phyloP scores from a whole-genome alignment of 2,329 filamentous ascomycete species.

The Fusarium xylarioides region DNA sequence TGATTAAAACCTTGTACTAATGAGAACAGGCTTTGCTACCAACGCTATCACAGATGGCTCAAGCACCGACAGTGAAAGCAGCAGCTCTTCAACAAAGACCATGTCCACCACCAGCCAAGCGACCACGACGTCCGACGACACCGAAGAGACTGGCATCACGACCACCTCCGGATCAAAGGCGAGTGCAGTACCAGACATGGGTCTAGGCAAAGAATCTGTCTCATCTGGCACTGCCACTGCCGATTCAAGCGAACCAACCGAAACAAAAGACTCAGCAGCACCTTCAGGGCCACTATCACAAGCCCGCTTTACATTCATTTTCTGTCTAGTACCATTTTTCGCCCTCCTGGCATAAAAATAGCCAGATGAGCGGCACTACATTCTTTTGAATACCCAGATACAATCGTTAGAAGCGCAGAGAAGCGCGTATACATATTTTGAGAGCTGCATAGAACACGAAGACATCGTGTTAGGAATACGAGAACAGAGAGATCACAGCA shows the following conservation, averaged over 20 bases:
- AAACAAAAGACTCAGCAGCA: conserved; percentile 40
- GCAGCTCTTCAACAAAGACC: conserved; percentile 19
- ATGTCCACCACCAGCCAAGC: conserved; percentile 8
- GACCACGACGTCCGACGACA: conserved; percentile 25
- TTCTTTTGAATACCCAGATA: conserved; percentile 43
- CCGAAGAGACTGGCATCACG: conserved; percentile 25
- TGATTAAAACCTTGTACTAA: conserved; percentile 5
- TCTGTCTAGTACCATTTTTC: conserved; percentile 42
- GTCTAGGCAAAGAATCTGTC: conserved; percentile 39
- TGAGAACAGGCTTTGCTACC: conserved; percentile 34
- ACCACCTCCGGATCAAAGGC: conserved; percentile 21
- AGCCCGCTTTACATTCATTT: conserved; percentile 39
- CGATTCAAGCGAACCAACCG: conserved; percentile 21
- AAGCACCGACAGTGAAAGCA: not conserved
- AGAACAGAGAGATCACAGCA: conserved; percentile 7
- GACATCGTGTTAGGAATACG: conserved; percentile 22
- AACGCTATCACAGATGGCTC: conserved; percentile 24
- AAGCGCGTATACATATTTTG: conserved; percentile 18
- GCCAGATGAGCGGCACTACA: conserved; percentile 32
- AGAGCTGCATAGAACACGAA: conserved; percentile 25
- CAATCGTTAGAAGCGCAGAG: conserved; percentile 8
- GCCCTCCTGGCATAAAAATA: conserved; percentile 35
- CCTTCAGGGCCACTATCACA: conserved; percentile 26
- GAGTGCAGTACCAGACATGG: conserved; percentile 28
- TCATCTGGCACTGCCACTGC: conserved; percentile 36